These are phyloP conservation scores for Phytophthora capsici DNA, from an alignment of 352 stramenopile species.

Conservation along the genomic window DNA sequence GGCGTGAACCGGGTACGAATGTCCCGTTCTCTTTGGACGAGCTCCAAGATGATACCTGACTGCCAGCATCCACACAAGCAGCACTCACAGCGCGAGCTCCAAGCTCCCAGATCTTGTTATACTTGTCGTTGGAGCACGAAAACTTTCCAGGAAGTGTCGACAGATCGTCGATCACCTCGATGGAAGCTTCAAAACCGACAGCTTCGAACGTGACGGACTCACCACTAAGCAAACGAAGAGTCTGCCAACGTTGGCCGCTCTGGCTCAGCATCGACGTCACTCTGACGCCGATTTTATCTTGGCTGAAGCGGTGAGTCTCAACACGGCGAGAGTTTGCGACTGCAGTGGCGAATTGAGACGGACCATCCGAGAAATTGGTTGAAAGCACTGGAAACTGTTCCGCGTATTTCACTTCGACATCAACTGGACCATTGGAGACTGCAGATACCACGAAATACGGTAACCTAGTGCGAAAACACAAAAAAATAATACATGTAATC, in stretches of 20 bases:
- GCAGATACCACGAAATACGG: constrained; percentile 34
- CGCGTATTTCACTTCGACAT: constrained; percentile 42
- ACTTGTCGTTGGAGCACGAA: constrained; percentile 39
- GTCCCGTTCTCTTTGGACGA: constrained; percentile 37
- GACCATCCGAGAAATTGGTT: constrained; percentile 32
- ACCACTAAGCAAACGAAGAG: constrained; percentile 29
- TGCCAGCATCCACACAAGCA: constrained; percentile 32
- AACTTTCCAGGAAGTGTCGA: constrained; percentile 33
- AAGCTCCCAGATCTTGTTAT: constrained; percentile 41
- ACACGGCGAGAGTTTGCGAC: constrained; percentile 37
- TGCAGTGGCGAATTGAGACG: constrained; percentile 26
- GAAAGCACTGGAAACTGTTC: constrained; percentile 36
- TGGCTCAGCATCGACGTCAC: constrained; percentile 35
- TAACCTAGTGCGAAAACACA: no score
- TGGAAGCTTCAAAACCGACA: constrained; percentile 29
- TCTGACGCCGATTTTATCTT: constrained; percentile 13
- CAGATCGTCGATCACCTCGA: constrained; percentile 36
- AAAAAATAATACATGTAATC: no score
- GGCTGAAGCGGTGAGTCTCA: constrained; percentile 34
- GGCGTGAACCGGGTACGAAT: constrained; percentile 33
- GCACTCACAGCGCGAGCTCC: constrained; percentile 34
- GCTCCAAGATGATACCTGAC: constrained; percentile 35
- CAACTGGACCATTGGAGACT: constrained; percentile 26
- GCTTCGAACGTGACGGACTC: constrained; percentile 36
- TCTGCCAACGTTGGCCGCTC: constrained; percentile 34